Evolutionary conservation across 177 flowering plant species (phyloP).

Genomic region (Vitis hybrid): DNA sequence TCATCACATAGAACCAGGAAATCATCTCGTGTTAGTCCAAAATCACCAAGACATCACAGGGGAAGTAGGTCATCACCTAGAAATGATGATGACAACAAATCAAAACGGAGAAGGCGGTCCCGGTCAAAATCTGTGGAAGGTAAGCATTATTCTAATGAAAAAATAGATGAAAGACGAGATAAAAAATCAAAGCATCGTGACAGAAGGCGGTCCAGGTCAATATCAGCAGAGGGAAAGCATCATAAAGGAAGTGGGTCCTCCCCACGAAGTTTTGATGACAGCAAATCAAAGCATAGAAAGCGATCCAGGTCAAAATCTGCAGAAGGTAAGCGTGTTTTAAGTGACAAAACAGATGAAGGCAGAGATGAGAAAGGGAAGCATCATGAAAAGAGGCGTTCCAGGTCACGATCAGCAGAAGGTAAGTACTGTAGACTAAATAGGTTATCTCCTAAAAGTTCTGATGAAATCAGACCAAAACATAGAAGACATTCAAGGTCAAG

Average conservation of each 20-base stretch:
- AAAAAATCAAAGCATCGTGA: constrained; percentile 23
- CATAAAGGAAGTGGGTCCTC: constrained; percentile 15
- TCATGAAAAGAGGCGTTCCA: constrained; percentile 12
- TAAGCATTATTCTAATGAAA: constrained; percentile 13
- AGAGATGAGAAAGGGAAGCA: constrained; percentile 1
- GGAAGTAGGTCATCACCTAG: constrained; percentile 33
- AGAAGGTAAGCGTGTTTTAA: not conserved
- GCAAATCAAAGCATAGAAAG: constrained; percentile 11
- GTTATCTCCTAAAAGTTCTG: constrained; percentile 10
- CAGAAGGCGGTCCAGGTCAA: constrained; percentile 35
- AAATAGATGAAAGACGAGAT: constrained; percentile 11
- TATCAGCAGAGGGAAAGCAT: constrained; percentile 29
- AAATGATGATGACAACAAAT: constrained; percentile 29
- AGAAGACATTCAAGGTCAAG: constrained; percentile 27
- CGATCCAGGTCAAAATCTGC: constrained; percentile 16
- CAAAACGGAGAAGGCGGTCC: constrained; percentile 33
- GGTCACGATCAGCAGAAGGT: constrained; percentile 20
- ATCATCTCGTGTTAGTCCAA: constrained; percentile 49
- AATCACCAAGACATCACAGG: constrained; percentile 57
- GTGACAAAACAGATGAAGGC: constrained; percentile 6
- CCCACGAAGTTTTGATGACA: constrained; percentile 14
- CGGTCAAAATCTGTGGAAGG: constrained; percentile 31
- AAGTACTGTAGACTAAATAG: not conserved
- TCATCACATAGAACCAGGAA: constrained; percentile 45
- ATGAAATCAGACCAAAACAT: constrained; percentile 9